These are phyloP conservation scores for Metrosideros polymorpha DNA, from an alignment of 441 rosid genomes.

Conservation along the genomic window DNA sequence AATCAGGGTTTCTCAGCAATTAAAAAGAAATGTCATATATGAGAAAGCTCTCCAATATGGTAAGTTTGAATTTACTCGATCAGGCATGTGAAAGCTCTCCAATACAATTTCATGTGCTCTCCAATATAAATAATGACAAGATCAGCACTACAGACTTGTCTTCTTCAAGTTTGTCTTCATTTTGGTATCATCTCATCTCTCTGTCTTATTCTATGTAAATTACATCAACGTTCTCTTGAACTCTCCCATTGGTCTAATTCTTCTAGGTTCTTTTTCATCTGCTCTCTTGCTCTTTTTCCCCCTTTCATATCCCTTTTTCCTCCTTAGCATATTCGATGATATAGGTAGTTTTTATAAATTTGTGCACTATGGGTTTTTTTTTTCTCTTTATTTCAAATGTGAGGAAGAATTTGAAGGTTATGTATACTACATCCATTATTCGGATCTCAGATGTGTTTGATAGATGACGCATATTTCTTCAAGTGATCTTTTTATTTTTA, in stretches of 20 bases:
- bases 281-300: neutral
- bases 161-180: neutral
- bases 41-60: neutral
- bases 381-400: too few relatives aligned
- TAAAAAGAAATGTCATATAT: neutral
- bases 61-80: neutral
- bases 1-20: neutral
- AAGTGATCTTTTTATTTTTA: too few relatives aligned
- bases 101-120: too few relatives aligned
- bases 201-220: neutral
- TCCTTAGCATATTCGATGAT: neutral
- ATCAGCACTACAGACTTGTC: too few relatives aligned
- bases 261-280: neutral
- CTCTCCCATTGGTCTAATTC: neutral
- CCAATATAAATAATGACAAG: too few relatives aligned
- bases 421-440: too few relatives aligned
- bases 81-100: neutral
- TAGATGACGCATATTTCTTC: too few relatives aligned
- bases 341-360: neutral
- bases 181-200: neutral
- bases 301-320: neutral
- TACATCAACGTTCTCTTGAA: neutral
- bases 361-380: too few relatives aligned
- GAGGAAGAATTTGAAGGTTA: too few relatives aligned
- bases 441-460: too few relatives aligned